phyloP scores from a whole-genome alignment of 129 eudicot species.

The Dittrichia graveolens region DNA sequence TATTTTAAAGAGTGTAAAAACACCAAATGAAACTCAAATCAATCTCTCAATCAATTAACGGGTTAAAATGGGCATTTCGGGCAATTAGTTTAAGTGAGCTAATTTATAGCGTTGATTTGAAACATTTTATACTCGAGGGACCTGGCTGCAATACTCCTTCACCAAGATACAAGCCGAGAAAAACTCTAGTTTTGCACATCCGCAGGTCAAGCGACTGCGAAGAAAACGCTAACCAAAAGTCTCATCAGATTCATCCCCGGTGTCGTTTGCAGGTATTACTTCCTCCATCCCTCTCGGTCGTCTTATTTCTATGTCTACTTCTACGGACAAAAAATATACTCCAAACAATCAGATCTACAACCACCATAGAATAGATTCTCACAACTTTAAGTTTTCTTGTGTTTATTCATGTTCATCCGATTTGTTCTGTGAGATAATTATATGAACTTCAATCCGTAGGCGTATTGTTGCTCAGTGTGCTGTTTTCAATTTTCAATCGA shows the following conservation, averaged over 20 bases:
- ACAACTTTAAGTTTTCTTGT: not conserved
- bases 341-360: slow-evolving; percentile 28
- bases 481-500: not conserved
- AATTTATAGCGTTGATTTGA: not conserved
- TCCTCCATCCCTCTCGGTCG: not conserved
- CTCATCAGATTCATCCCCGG: slow-evolving; percentile 12
- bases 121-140: slow-evolving; percentile 12
- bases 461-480: not conserved
- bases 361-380: slow-evolving; percentile 16
- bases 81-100: not conserved
- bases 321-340: slow-evolving; percentile 4
- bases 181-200: slow-evolving; percentile 17
- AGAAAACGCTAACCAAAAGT: slow-evolving; percentile 29
- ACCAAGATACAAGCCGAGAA: slow-evolving; percentile 32
- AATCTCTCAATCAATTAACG: not conserved
- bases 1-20: too few relatives aligned
- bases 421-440: slow-evolving; percentile 1
- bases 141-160: not conserved
- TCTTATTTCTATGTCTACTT: slow-evolving; percentile 1
- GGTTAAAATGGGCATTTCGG: too few relatives aligned
- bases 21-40: too few relatives aligned
- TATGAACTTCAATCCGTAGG: slow-evolving; percentile 16
- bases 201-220: slow-evolving; percentile 35
- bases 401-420: slow-evolving; percentile 14
- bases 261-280: slow-evolving; percentile 20